Conservation (phyloP, 352 stramenopile species). For the Globisporangium solare region DNA sequence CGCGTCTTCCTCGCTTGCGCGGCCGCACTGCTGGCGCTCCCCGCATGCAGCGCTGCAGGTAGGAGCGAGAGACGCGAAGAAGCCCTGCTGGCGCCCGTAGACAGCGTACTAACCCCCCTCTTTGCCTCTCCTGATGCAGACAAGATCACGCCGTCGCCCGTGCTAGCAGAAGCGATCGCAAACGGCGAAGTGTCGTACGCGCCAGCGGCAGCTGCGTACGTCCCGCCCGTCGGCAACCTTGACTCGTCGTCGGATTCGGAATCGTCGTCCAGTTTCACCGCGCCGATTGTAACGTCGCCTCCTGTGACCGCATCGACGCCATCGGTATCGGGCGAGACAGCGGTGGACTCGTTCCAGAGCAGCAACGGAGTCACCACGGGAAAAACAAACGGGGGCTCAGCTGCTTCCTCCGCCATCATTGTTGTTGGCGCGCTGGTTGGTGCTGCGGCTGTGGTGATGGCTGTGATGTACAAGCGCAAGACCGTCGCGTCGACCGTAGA, state of each 20-base stretch:
- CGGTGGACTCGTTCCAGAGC: constrained; percentile 16
- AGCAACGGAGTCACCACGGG: not conserved
- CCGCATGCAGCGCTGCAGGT: not conserved
- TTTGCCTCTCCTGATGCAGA: too few relatives aligned
- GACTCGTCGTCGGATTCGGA: not conserved
- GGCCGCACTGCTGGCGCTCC: not conserved
- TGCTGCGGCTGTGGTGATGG: constrained; percentile 6
- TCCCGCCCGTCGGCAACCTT: constrained; percentile 6
- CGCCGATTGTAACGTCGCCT: not conserved
- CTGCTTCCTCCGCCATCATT: constrained; percentile 1
- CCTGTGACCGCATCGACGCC: not conserved
- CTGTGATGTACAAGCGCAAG: constrained; percentile 13
- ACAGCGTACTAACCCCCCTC: not conserved
- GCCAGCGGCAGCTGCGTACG: constrained; percentile 7
- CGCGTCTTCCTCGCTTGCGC: too few relatives aligned
- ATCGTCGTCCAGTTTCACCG: not conserved
- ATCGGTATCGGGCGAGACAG: constrained; percentile 2
- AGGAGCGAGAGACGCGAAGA: too few relatives aligned
- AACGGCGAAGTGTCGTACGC: constrained; percentile 7
- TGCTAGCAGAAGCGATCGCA: constrained; percentile 7
- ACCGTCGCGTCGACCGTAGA: not conserved
- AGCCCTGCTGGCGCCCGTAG: not conserved
- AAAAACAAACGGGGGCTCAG: not conserved
- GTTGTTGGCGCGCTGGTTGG: not conserved
- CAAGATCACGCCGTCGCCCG: constrained; percentile 15